Percentiles rank a stretch among this genome's conserved stretches.
phyloP scores from a whole-genome alignment of 225 moss, liverwort and hornwort genomes.

The Antitrichia curtipendula region DNA sequence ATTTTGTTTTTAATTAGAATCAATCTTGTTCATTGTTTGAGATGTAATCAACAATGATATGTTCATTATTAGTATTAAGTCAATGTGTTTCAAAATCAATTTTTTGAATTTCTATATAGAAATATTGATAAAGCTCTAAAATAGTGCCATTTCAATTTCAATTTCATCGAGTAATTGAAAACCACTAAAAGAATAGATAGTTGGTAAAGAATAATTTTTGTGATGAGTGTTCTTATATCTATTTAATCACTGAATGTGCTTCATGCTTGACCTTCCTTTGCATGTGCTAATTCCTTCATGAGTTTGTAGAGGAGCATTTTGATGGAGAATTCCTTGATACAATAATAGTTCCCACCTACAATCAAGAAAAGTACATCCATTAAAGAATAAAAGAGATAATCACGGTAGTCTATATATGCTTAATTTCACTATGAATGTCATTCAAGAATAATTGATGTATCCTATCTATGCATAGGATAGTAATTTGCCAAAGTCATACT shows the following conservation, averaged over 20 bases:
- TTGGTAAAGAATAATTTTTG: too few species aligned
- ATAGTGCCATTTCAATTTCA: background rate
- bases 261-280: background rate
- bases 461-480: too few species aligned
- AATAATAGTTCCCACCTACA: slow-evolving; percentile 10
- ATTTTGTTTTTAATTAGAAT: too few species aligned
- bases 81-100: background rate
- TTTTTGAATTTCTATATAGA: background rate
- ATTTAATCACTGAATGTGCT: background rate
- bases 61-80: background rate
- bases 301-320: background rate
- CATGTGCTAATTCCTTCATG: background rate
- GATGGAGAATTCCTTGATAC: background rate
- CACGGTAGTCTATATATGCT: too few species aligned
- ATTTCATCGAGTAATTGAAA: background rate
- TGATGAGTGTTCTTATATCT: too few species aligned
- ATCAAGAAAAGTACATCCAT: background rate
- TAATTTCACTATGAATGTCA: background rate
- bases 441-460: too few species aligned
- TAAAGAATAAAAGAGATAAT: background rate
- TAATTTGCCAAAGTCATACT: too few species aligned
- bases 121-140: background rate
- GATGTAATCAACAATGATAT: background rate
- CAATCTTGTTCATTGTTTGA: too few species aligned
- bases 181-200: background rate